Percentiles rank a stretch among this genome's conserved stretches.
Evolutionary conservation across 2,329 filamentous ascomycete species (phyloP).

Genomic region (Mollisiaceae sp.): DNA sequence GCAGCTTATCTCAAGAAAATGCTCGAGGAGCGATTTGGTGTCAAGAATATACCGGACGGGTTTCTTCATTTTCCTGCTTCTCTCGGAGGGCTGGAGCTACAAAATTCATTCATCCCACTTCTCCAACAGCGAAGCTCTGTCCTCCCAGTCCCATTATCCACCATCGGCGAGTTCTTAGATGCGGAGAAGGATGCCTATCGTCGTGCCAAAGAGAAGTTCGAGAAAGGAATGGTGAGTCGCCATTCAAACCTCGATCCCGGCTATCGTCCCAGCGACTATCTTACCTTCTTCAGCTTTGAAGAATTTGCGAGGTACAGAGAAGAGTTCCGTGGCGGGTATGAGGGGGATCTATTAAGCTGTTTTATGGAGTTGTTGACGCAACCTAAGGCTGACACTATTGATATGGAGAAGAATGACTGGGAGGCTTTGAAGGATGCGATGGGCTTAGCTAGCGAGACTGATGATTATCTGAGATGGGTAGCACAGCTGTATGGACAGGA

Average conservation of each 20-base stretch:
- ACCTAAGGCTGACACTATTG: slow-evolving; percentile 39
- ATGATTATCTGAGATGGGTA: slow-evolving; percentile 47
- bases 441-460: slow-evolving; percentile 12
- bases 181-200: slow-evolving; percentile 45
- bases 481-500: slow-evolving; percentile 46
- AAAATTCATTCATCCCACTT: slow-evolving; percentile 48
- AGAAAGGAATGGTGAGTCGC: slow-evolving; percentile 24
- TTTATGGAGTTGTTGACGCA: slow-evolving; percentile 42
- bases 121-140: slow-evolving; percentile 39
- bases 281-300: slow-evolving; percentile 47
- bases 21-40: slow-evolving; percentile 55
- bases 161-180: slow-evolving; percentile 40
- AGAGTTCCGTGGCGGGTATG: slow-evolving; percentile 38
- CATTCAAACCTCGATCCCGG: slow-evolving; percentile 25
- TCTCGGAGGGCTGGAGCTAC: slow-evolving; percentile 48
- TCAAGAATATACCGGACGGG: slow-evolving; percentile 46
- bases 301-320: slow-evolving; percentile 47
- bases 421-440: slow-evolving; percentile 1
- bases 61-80: slow-evolving; percentile 49
- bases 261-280: slow-evolving; percentile 24
- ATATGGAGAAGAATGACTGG: slow-evolving; percentile 21
- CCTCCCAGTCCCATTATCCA: slow-evolving; percentile 34
- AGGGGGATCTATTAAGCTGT: slow-evolving; percentile 27
- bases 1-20: slow-evolving; percentile 53
- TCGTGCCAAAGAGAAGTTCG: slow-evolving; percentile 42